Evolutionary conservation across 192 early-diverging fungal species (phyloP), one percentile per base, ranked within the genome.

Genomic region (Allomyces macrogynus): DNA sequence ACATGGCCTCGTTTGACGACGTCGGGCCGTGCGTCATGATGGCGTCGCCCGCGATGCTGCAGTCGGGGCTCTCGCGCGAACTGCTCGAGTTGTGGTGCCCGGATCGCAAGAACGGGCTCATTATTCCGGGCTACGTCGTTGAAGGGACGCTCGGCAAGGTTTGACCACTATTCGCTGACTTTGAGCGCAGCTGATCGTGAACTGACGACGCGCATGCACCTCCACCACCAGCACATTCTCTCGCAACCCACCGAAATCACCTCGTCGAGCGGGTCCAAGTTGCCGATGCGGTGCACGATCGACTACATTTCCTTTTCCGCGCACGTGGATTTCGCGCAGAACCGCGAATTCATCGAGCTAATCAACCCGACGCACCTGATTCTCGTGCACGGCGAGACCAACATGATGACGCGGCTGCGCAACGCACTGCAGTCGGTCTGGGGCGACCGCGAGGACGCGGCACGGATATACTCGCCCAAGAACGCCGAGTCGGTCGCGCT

Each of bases 241-340:
- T 90, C 83, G 65, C 85, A 94, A 71, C 92, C 92, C 0, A 78
- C 86, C 10, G 89, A 91, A 60, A 87, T 99, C 63, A 69, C 74
- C 61, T 77, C 89, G 10, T 80, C 94, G 78, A 74, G 81, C 61
- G 95, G 95, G 25, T 79, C 80, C 25, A 87, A 77, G 49, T 78
- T 97, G 14, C 85, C 90, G 60, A 74, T 89, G 11, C 77, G 85
- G n/a, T 78, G 93, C 74, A 79, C 86, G 0, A 87, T 99, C 63
- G 85, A 92, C 62, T 96, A 92, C 74, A 89, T 99, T 18, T 95
- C 94, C 5, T 99, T 99, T 72, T 92, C 91, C 11, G 96, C 96
- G 1, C 94, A 99, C 67, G 96, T 99, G 18, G 96, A 99, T 72
- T 95, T 86, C 69, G 81, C 86, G 10, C 92, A 99, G 74, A 99